Conservation (phyloP, 2,329 filamentous ascomycete species). For the Hirsutella thompsonii region DNA sequence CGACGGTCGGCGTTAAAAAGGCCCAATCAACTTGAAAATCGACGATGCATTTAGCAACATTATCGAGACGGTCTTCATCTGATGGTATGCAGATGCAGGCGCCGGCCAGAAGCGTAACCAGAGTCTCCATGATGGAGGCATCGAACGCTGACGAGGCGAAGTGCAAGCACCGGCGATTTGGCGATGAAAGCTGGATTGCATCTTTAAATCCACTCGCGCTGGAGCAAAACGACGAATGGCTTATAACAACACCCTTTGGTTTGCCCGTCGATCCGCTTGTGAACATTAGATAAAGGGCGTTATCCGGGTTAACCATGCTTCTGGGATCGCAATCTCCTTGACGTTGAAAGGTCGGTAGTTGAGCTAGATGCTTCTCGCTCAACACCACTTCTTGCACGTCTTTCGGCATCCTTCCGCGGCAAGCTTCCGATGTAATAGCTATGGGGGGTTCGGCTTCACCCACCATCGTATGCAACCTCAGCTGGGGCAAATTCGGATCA, state of each 20-base stretch:
- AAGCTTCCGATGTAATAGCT: slow-evolving; percentile 4
- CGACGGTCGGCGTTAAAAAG: slow-evolving; percentile 11
- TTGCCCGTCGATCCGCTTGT: slow-evolving; percentile 13
- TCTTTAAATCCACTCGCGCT: slow-evolving; percentile 7
- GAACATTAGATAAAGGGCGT: slow-evolving; percentile 8
- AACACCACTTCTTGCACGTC: neutral
- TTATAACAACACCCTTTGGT: slow-evolving; percentile 11
- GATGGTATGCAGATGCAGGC: slow-evolving; percentile 2
- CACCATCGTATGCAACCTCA: slow-evolving; percentile 2
- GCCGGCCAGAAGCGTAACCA: neutral
- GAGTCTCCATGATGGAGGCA: slow-evolving; percentile 1
- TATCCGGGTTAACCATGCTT: neutral
- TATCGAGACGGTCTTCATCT: neutral
- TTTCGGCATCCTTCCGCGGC: neutral
- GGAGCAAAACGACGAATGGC: slow-evolving; percentile 7
- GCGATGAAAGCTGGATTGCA: neutral
- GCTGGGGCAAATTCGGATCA: slow-evolving; percentile 9
- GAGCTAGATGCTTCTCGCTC: slow-evolving; percentile 1
- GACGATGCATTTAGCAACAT: slow-evolving; percentile 9
- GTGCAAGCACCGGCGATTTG: slow-evolving; percentile 4
- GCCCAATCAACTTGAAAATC: slow-evolving; percentile 9
- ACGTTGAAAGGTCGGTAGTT: neutral
- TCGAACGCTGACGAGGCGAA: slow-evolving; percentile 1
- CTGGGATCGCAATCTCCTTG: neutral
- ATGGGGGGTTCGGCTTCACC: slow-evolving; percentile 5